Base-by-base conservation (phyloP, 345 rosid genomes). In the Eucalyptus viminalis region DNA sequence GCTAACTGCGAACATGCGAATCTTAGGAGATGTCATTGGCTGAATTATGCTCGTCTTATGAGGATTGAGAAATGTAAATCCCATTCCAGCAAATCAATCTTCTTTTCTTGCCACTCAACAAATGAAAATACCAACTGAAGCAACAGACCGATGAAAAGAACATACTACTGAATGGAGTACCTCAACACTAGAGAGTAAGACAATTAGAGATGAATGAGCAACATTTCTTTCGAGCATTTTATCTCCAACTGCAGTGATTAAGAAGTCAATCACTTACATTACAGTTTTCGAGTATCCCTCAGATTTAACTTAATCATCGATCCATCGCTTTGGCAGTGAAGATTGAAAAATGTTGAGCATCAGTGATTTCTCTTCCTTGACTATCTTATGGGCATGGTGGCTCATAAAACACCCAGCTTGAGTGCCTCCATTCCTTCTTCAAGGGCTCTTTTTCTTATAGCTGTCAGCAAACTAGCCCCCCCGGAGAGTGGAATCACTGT, bases 311-410 rank as follows among this genome's bases (percentile, higher is more conserved):
- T 1, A 53, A 86, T 86, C 89, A 51, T 85, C n/a, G 12, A 90
- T 69, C 95, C 94, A 93, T 37, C 89, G 92, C 87, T 93, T 88
- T 5, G 96, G 96, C 87, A 94, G 86, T 14, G 97, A 90, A 88
- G 93, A 92, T 80, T 87, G 40, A 86, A 95, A 95, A 89, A 96
- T 93, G 67, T 87, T 92, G 72, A 86, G 92, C 40, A 94, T 93
- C 49, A 95, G 89, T 12, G 86, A 87, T 88, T 90, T 93, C 89
- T 95, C 94, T 87, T 88, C 93, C 92, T 91, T 91, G 53, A 89
- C 88, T 69, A 72, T 90, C 88, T 89, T 91, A 88, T 90, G 94
- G 9, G 89, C 87, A 87, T 90, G 87, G 56, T 81, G 89, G 37
- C 93, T 90, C 90, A 87, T 92, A 83, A 80, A 16, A 92, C 87